These are phyloP conservation scores for Pichia sp. DNA, from an alignment of 1,139 yeast genomes.

Conservation along the genomic window DNA sequence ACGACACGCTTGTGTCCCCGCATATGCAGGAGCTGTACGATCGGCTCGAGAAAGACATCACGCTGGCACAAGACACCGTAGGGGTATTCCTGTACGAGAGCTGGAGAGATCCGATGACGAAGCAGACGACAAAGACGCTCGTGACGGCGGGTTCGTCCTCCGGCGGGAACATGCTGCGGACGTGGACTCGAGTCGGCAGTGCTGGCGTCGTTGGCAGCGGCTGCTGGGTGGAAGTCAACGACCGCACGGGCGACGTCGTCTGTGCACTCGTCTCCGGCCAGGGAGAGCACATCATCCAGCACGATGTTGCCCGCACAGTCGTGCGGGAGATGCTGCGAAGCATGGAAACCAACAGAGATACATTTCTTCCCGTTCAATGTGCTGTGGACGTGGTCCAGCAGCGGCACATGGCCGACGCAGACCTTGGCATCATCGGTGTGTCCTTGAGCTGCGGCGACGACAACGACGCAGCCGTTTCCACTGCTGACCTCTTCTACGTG, in stretches of 20 bases:
- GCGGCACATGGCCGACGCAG: background rate
- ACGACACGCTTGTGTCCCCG: constrained; percentile 13
- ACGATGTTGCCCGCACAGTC: constrained; percentile 38
- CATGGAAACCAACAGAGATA: background rate
- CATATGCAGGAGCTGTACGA: constrained; percentile 5
- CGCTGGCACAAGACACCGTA: constrained; percentile 30
- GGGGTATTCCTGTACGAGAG: constrained; percentile 23
- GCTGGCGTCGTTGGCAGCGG: constrained; percentile 50
- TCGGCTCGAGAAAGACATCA: background rate
- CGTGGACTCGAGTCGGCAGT: constrained; percentile 51
- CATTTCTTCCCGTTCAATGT: background rate
- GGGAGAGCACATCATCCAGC: constrained; percentile 49
- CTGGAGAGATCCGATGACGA: background rate
- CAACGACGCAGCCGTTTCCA: background rate
- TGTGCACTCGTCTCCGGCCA: constrained; percentile 51
- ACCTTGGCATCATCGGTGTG: constrained; percentile 3
- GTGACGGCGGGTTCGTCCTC: constrained; percentile 42
- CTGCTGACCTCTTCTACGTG: background rate
- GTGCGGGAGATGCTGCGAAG: background rate
- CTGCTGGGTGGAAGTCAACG: constrained; percentile 29
- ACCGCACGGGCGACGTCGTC: constrained; percentile 24
- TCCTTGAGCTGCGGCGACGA: no score
- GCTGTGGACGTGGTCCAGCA: constrained; percentile 10
- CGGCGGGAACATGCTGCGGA: constrained; percentile 50
- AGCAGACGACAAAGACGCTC: background rate